phyloP scores from a whole-genome alignment of 805 yeast genomes.

The Teunomyces funiuensis region DNA sequence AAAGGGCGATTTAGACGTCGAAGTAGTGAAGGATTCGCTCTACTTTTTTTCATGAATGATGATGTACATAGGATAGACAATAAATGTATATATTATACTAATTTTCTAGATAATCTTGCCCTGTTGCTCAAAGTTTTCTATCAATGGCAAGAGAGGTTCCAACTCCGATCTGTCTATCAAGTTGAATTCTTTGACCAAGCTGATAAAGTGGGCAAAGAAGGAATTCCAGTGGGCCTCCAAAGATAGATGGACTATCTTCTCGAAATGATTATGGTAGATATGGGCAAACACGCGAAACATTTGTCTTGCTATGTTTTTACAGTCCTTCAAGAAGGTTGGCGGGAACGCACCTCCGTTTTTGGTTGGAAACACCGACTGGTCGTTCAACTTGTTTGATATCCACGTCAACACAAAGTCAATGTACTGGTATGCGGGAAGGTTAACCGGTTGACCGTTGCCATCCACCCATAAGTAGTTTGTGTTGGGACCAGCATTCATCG shows the following conservation, averaged over 20 bases:
- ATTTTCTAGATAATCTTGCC: conserved; percentile 63
- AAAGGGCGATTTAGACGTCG: conserved; percentile 82
- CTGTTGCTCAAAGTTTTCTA: conserved; percentile 78
- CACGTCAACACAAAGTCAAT: conserved; percentile 89
- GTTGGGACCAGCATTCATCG: conserved; percentile 94
- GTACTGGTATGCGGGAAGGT: conserved; percentile 89
- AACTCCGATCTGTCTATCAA: conserved; percentile 77
- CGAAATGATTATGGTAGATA: conserved; percentile 92
- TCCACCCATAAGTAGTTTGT: conserved; percentile 92
- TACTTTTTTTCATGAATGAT: conserved; percentile 64
- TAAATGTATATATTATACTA: conserved; percentile 2
- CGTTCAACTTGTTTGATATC: conserved; percentile 85
- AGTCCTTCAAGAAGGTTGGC: conserved; percentile 74
- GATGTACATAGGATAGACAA: conserved; percentile 8
- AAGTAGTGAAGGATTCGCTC: conserved; percentile 63
- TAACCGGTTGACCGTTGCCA: conserved; percentile 69
- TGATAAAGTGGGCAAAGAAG: conserved; percentile 89
- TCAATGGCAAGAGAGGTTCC: conserved; percentile 73
- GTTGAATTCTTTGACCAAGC: conserved; percentile 81
- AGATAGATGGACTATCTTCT: conserved; percentile 84
- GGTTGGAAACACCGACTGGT: conserved; percentile 89
- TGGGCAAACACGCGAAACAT: conserved; percentile 96
- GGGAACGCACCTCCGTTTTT: conserved; percentile 89
- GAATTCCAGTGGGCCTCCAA: conserved; percentile 98
- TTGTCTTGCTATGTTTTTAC: conserved; percentile 84